Evolutionary conservation across 805 yeast genomes (phyloP).

Genomic region (Saccharomyces jurei): DNA sequence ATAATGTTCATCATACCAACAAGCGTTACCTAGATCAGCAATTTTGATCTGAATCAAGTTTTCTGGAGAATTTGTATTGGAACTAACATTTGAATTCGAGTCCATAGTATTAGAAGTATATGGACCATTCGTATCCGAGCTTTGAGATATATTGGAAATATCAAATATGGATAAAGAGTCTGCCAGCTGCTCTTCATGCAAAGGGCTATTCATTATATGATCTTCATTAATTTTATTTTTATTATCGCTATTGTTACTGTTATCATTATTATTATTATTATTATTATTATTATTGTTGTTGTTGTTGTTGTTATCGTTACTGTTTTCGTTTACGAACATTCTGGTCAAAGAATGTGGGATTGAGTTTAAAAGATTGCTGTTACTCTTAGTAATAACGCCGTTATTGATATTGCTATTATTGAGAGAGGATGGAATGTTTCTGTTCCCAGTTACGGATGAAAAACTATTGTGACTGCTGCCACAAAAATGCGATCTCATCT

Average conservation of each 20-base stretch:
- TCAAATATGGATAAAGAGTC: conserved; percentile 36
- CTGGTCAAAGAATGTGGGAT: conserved; percentile 8
- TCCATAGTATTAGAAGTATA: not conserved
- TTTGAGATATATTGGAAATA: conserved; percentile 12
- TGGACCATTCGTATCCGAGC: not conserved
- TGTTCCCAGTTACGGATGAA: conserved; percentile 1
- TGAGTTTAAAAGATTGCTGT: not conserved
- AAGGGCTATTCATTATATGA: not conserved
- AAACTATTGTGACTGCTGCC: conserved; percentile 9
- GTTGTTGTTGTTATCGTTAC: not conserved
- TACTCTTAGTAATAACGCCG: not conserved
- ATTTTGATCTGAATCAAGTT: conserved; percentile 72
- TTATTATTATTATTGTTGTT: too few species aligned
- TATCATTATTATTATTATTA: not conserved
- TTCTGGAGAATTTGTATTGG: conserved; percentile 11
- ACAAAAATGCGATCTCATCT: conserved; percentile 26
- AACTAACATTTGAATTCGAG: not conserved
- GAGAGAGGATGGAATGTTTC: not conserved
- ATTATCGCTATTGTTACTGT: not conserved
- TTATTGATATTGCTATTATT: not conserved
- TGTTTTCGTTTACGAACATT: conserved; percentile 5
- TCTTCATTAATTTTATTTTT: not conserved
- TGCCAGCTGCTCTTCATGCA: conserved; percentile 21
- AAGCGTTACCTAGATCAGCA: conserved; percentile 91
- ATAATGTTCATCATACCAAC: conserved; percentile 72